Base-by-base conservation (phyloP, 306 rosid species). In the Glycyrrhiza uralensis region DNA sequence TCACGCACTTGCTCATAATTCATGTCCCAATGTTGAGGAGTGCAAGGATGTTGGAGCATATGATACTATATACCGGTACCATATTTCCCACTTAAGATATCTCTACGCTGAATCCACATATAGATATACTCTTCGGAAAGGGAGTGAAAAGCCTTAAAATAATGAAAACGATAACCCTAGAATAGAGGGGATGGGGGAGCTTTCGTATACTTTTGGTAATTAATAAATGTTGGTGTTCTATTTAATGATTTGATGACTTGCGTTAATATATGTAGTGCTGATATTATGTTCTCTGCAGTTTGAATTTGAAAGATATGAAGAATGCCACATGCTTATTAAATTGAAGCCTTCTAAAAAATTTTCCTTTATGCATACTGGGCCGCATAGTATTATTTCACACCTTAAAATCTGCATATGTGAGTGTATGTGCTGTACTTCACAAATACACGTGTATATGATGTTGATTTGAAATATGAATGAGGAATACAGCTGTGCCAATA, bases 1-100 rank as follows among this genome's bases (percentile, higher is more conserved):
- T 79, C 96, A 91, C 78, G 81, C 76, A 17, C 89, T 95, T 83
- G 97, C 99, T 74, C 96, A 92, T 81, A 87, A 82, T 82, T 83
- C 88, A 61, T 92, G 99, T 69, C 97, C 99, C 54, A 74, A 87
- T 60, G 73, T 89, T 78, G 99, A 91, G 49, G 96, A 88, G 50
- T 89, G 92, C 90, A 91, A 87, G 89, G 96, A 89, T 75, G 87
- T 85, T 76, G 85, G 83, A 78, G 89, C 88, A 63, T 95, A 82
- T 78, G 96, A 92, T 76, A 76, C 49, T 50, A 66, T 87, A 78
- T 95, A 91, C 88, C 79, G 97, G 99, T 90, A 86, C 72, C 6
- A 51, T 59, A 41, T 63, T 39, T 42, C 47, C 55, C 24, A 29
- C 42, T 59, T 55, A 7, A 71, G 28, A 71, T 14, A 61, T 55